Base-by-base conservation (phyloP, 768 basidiomycete genomes). In the Erythrobasidium yunnanense region DNA sequence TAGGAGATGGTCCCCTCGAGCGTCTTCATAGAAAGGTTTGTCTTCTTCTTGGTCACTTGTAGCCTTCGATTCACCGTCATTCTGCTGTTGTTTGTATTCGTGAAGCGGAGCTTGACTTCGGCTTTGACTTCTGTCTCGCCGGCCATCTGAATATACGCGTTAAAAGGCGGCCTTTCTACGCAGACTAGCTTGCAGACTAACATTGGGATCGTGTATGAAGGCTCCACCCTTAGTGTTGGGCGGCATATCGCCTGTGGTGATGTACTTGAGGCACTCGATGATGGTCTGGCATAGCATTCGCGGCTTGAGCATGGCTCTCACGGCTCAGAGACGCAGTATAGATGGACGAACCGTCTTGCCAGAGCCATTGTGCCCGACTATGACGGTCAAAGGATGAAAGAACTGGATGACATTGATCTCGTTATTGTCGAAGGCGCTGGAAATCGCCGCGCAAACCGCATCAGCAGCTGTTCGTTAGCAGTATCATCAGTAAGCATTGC, bases 41-140 rank as follows among this genome's bases (percentile, higher is more conserved):
- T 76, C 1, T 82, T 88, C 82, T 95, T 97, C 68, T 85, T 82
- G 0, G 89, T 88, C 7, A 99, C 92, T 63, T 88, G 89, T 69
- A 99, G 76, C 72, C 92, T 92, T 55, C 95, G 83, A 50, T 86
- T 85, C 56, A 86, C 91, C 38, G 90, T 79, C 91, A 97, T 97
- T 18, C 86, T 81, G 25, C 82, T 82, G n/a, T 87, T 84, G 72
- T 91, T 91, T 15, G 88, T 87, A 60, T 92, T 88, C 74, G 82
- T 80, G 77, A 99, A 99, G 22, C 93, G 83, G 35, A 99, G 79
- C 75, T 90, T 91, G 70, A 99, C 95, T 78, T 96, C 92, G 1
- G 95, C 95, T 78, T 93, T 96, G 72, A 99, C 93, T 75, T 97
- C 93, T 74, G 92, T 93, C 80, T 96, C 91, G 74, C 93, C 92